These are phyloP conservation scores for Penicillium longicatenatum DNA, from an alignment of 495 filamentous ascomycete species.

Conservation along the genomic window DNA sequence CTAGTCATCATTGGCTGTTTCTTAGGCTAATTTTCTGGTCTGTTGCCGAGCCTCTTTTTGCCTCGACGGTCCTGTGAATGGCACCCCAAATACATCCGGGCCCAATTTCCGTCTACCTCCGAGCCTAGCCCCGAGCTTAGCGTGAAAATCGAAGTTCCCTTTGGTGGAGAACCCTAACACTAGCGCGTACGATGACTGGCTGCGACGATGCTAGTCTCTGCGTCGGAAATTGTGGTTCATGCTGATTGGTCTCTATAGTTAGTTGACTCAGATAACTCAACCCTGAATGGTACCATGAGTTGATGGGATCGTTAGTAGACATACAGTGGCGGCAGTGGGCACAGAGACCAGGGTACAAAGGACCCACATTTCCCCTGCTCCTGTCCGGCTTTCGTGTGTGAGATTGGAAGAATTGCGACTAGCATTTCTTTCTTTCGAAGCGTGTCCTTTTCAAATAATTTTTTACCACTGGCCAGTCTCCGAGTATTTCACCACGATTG, in stretches of 20 bases:
- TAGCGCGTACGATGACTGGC: not conserved
- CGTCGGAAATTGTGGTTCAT: not conserved
- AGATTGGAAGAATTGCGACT: too few species aligned
- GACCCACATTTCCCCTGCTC: not conserved
- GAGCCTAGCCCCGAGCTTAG: constrained; percentile 12
- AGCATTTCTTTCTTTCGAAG: too few species aligned
- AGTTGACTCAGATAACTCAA: too few species aligned
- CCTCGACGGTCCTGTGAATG: too few species aligned
- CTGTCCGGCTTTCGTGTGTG: too few species aligned
- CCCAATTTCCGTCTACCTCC: too few species aligned
- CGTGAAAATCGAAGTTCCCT: not conserved
- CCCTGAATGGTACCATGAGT: not conserved
- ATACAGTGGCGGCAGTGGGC: not conserved
- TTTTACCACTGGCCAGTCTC: not conserved
- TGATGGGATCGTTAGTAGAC: too few species aligned
- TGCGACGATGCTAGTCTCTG: not conserved
- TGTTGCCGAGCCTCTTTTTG: too few species aligned
- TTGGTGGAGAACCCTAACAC: constrained; percentile 6
- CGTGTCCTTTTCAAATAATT: not conserved
- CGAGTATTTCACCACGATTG: not conserved
- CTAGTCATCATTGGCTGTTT: too few species aligned
- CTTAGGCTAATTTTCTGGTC: too few species aligned
- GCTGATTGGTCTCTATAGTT: constrained; percentile 3
- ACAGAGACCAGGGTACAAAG: not conserved
- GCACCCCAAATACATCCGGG: too few species aligned